Base-by-base conservation (phyloP, 2,329 filamentous ascomycete species). In the Botrytis aclada region DNA sequence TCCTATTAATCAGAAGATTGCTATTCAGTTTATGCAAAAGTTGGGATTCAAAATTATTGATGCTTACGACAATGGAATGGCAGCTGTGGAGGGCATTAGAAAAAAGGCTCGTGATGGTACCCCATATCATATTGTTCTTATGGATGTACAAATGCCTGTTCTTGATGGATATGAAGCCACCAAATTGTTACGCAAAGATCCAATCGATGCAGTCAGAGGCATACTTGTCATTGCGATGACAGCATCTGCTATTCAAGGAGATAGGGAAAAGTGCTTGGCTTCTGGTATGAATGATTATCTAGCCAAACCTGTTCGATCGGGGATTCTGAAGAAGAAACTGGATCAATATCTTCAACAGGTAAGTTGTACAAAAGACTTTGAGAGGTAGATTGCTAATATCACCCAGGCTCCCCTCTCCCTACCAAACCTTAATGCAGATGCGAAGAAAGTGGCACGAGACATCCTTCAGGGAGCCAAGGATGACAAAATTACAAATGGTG, bases 201-300 rank as follows among this genome's bases (percentile, higher is more conserved):
- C 88, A 0, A 88, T 94, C 73, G 91, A 94, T 51, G 88, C 88
- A 12, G 93, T 98, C 18, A 88, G 93, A 70, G 90, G 93, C 76
- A 89, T 97, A 1, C 85, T 98, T n/a, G 93, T 98, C 66, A 98
- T 98, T 78, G 95, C 95, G 71, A 98, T 98, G 95, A 98, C 95
- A 1, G 95, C 95, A 1, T 95, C 92, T 39, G 95, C 95, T 4
- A 98, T 98, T 74, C 93, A 96, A 80, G 95, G 95, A 29, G 95
- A 98, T 80, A 88, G 95, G 65, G 95, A 98, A 81, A 98, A 97
- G 83, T 98, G 95, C 78, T 84, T 98, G n/a, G 93, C 94, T 67
- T 93, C 94, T 1, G 95, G 95, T 62, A 98, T 98, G 95, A 97
- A 98, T 82, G 96, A 98, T 79, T 98, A 98, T 79, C 88, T 98